Evolutionary conservation across 495 filamentous ascomycete genomes (phyloP).

Genomic region (Aspergillus ellipticus): DNA sequence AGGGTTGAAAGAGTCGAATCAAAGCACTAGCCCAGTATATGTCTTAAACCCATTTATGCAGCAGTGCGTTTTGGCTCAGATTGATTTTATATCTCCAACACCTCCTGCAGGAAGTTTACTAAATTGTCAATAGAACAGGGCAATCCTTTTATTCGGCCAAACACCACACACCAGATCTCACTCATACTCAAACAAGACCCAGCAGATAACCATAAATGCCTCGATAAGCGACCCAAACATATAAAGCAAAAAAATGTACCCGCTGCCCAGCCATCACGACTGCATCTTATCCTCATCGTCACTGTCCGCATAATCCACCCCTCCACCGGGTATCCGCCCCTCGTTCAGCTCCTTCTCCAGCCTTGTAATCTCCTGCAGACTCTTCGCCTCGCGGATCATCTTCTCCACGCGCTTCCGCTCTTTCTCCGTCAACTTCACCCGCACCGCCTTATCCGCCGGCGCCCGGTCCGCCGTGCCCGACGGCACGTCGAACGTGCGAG

Average conservation of each 20-base stretch:
- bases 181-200: background rate
- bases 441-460: conserved; percentile 59
- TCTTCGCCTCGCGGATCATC: conserved; percentile 79
- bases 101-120: too few species aligned
- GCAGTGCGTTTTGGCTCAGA: too few species aligned
- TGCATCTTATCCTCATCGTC: conserved; percentile 36
- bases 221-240: background rate
- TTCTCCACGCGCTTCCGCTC: conserved; percentile 68
- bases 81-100: too few species aligned
- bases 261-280: conserved; percentile 21
- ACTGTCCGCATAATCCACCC: conserved; percentile 43
- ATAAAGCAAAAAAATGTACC: background rate
- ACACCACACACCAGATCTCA: background rate
- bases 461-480: conserved; percentile 39
- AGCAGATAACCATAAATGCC: background rate
- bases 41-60: too few species aligned
- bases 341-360: conserved; percentile 85
- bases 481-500: conserved; percentile 70
- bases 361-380: conserved; percentile 75
- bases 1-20: too few species aligned
- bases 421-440: conserved; percentile 64
- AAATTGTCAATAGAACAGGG: too few species aligned
- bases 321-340: conserved; percentile 71
- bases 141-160: background rate
- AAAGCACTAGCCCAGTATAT: too few species aligned